phyloP scores from a whole-genome alignment of 306 rosid genomes.

The Herpetospermum pedunculosum region DNA sequence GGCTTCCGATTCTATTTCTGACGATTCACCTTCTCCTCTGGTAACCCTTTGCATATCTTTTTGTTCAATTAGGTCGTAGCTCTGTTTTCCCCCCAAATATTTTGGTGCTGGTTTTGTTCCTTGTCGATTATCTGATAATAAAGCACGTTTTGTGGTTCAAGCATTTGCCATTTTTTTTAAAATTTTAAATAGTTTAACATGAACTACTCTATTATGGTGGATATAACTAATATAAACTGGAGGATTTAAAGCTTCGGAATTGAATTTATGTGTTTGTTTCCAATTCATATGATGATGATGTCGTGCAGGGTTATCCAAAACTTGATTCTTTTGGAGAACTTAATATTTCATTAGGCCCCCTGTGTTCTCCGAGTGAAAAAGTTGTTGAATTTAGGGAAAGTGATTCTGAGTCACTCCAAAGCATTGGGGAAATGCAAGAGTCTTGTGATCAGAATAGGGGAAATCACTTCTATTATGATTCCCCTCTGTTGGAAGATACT shows the following conservation, averaged over 20 bases:
- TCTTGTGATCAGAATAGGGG: conserved; percentile 26
- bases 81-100: background rate
- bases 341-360: background rate
- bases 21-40: conserved; percentile 7
- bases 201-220: background rate
- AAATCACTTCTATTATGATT: conserved; percentile 62
- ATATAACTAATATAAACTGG: background rate
- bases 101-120: background rate
- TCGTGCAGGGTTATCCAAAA: conserved; percentile 3
- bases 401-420: conserved; percentile 22
- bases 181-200: background rate
- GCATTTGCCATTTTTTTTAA: background rate
- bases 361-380: background rate
- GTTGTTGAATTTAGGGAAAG: conserved; percentile 1
- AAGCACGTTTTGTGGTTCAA: background rate
- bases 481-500: conserved; percentile 68
- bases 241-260: background rate
- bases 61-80: background rate
- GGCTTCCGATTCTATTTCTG: conserved; percentile 15
- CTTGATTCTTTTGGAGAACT: background rate
- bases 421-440: conserved; percentile 17
- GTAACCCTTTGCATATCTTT: conserved; percentile 13
- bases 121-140: background rate
- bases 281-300: background rate
- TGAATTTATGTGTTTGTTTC: background rate